phyloP scores from a whole-genome alignment of 306 rosid genomes.

The Vigna angularis region DNA sequence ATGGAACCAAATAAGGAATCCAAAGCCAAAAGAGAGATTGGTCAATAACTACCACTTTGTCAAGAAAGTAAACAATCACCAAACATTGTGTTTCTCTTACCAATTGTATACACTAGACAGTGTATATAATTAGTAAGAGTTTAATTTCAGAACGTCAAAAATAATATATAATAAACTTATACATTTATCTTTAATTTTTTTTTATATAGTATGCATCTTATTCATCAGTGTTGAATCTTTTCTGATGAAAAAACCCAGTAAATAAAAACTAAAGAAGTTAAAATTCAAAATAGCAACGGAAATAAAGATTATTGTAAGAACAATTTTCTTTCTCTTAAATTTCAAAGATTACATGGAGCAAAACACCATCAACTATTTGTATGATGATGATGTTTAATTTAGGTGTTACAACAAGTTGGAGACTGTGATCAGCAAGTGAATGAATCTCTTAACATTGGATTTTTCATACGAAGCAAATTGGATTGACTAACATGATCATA shows the following conservation, averaged over 20 bases:
- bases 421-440: not conserved
- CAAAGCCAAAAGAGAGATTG: conserved; percentile 39
- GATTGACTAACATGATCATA: not conserved
- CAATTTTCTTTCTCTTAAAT: conserved; percentile 12
- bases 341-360: conserved; percentile 42
- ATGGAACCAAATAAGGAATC: conserved; percentile 38
- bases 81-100: conserved; percentile 39
- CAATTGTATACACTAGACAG: conserved; percentile 38
- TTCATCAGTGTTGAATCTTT: too few relatives aligned
- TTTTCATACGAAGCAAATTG: not conserved
- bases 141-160: too few relatives aligned
- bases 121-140: too few relatives aligned
- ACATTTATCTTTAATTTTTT: too few relatives aligned
- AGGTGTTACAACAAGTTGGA: not conserved
- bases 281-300: conserved; percentile 40
- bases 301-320: conserved; percentile 24
- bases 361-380: conserved; percentile 23
- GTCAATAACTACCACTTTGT: conserved; percentile 69
- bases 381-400: not conserved
- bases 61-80: conserved; percentile 42
- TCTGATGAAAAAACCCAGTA: too few relatives aligned
- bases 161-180: too few relatives aligned
- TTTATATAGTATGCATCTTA: too few relatives aligned
- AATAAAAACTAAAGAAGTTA: conserved; percentile 42
- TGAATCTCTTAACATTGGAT: not conserved